These are phyloP conservation scores for Acorus gramineus DNA, from an alignment of 106 monocot species.

Conservation along the genomic window DNA sequence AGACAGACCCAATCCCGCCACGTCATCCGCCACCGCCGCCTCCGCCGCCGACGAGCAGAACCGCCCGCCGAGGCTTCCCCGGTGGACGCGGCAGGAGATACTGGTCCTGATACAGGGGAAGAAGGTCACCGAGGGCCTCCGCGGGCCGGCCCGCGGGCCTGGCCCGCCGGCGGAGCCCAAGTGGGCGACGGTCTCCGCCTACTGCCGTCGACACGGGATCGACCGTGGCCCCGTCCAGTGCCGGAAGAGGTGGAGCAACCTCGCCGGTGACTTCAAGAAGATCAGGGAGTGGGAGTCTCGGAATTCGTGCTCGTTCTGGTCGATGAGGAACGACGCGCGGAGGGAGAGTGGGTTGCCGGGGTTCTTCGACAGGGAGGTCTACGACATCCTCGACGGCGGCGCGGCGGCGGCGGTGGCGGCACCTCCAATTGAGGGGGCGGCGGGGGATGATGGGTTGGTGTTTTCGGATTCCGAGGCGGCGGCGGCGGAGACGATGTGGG, in stretches of 20 bases:
- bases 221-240: conserved; percentile 75
- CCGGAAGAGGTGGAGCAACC: conserved; percentile 91
- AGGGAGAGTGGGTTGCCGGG: conserved; percentile 71
- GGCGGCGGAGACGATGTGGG: conserved; percentile 32
- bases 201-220: conserved; percentile 60
- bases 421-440: conserved; percentile 2
- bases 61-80: conserved; percentile 39
- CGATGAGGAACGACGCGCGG: conserved; percentile 62
- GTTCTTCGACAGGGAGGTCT: conserved; percentile 87
- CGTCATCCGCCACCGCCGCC: conserved; percentile 3
- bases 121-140: conserved; percentile 40
- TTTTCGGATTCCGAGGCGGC: conserved; percentile 41
- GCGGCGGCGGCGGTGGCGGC: conserved; percentile 5
- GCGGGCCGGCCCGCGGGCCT: conserved; percentile 1
- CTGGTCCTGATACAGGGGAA: conserved; percentile 75
- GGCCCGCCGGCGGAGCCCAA: conserved; percentile 30
- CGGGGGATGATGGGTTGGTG: conserved; percentile 6
- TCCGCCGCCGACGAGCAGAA: conserved; percentile 13
- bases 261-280: conserved; percentile 82
- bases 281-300: conserved; percentile 63
- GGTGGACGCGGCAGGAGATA: conserved; percentile 89
- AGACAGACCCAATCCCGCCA: conserved; percentile 1
- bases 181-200: conserved; percentile 51
- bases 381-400: conserved; percentile 56
- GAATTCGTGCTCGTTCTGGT: conserved; percentile 48